Conservation (phyloP, 2,329 filamentous ascomycete species). For the Alternaria longipes region DNA sequence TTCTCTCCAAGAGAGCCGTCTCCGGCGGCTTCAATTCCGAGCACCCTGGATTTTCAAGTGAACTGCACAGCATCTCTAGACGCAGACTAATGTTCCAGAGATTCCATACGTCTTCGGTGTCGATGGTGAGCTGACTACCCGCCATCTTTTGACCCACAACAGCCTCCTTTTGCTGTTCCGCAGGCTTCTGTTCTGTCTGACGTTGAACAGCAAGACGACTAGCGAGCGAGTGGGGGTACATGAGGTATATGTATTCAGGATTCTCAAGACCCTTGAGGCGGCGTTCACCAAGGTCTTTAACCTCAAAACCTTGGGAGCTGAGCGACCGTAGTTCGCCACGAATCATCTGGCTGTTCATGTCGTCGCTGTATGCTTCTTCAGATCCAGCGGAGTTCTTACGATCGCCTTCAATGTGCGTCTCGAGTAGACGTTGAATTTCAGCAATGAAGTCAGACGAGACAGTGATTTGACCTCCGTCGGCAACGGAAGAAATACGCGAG, state of each 20-base stretch:
- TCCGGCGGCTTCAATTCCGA: constrained; percentile 78
- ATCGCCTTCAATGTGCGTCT: constrained; percentile 88
- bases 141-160: constrained; percentile 68
- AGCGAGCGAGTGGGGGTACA: constrained; percentile 89
- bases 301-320: constrained; percentile 91
- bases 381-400: constrained; percentile 72
- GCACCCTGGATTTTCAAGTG: constrained; percentile 75
- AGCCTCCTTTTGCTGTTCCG: constrained; percentile 49
- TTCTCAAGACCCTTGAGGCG: constrained; percentile 98
- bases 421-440: constrained; percentile 89
- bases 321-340: constrained; percentile 87
- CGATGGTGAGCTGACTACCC: constrained; percentile 75
- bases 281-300: constrained; percentile 93
- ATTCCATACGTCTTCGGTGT: constrained; percentile 86
- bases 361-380: constrained; percentile 79
- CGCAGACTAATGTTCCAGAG: constrained; percentile 89
- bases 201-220: constrained; percentile 79
- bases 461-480: constrained; percentile 95
- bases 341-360: constrained; percentile 77
- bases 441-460: constrained; percentile 97
- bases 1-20: constrained; percentile 79
- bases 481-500: constrained; percentile 90
- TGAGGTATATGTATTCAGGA: constrained; percentile 91
- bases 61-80: constrained; percentile 91
- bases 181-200: constrained; percentile 56